Evolutionary conservation across 2,329 filamentous ascomycete species (phyloP), one percentile per base, ranked within the genome.

Genomic region (Epichloe elymi): DNA sequence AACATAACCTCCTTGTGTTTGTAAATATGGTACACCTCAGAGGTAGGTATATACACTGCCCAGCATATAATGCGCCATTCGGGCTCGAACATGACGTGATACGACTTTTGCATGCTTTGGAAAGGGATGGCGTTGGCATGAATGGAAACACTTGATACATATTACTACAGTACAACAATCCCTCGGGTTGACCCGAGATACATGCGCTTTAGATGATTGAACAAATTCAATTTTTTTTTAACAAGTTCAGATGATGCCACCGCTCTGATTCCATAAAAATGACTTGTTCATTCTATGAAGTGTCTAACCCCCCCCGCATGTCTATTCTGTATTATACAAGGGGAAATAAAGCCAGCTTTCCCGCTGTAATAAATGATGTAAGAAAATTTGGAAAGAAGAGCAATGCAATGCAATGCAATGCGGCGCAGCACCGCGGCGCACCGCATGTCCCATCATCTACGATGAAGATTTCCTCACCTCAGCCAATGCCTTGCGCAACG

Each of bases 401-500:
- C 26, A 30, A 30, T 10, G 26, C 26, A 1, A 10, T 26, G 23
- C 23, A 7, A 26, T 26, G 23, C 23, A 2, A 26, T 30, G 26
- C 26, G 26, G 26, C 26, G 26, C 26, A 26, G 23, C 23, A 30
- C 8, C 2, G 8, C 8, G 26, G 8, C 26, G 19, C 41, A 38
- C 36, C 15, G 12, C 5, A 5, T 3, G 14, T 6, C 36, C 15
- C 36, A n/a, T 38, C 6, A 15, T 33, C 33, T 14, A 44, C 35
- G n/a, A 33, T 36, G 30, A 35, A 26, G 11, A 33, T 1, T 6
- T 15, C 37, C 67, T 63, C 23, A 79, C 69, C 57, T 78, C 72
- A 2, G 59, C 66, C 51, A 81, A 59, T 2, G 69, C 69, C 51
- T 64, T 68, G 57, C 70, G 71, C 20, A 96, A 67, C 58, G 90